Conservation (phyloP, 257 asterid genomes). For the Prunella vulgaris region DNA sequence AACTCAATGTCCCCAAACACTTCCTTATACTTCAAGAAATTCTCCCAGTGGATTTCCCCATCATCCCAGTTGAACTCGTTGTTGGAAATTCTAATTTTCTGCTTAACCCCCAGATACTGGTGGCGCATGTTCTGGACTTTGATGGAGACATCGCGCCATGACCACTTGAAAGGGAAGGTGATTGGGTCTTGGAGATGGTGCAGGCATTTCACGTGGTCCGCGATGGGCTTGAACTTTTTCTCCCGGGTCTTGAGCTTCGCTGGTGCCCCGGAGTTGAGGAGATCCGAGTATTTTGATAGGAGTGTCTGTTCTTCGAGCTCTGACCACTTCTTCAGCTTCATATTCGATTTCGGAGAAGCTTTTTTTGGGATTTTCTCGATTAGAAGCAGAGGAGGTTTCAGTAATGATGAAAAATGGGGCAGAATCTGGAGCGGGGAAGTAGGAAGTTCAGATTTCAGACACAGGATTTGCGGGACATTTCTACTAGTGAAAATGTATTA, state of each 20-base stretch:
- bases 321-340: slow-evolving; percentile 99
- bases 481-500: too few relatives aligned
- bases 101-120: slow-evolving; percentile 92
- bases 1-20: slow-evolving; percentile 89
- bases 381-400: too few relatives aligned
- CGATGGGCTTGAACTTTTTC: slow-evolving; percentile 91
- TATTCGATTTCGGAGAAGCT: slow-evolving; percentile 7
- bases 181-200: slow-evolving; percentile 77
- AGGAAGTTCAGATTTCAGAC: too few relatives aligned
- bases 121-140: slow-evolving; percentile 98
- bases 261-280: slow-evolving; percentile 58
- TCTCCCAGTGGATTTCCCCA: slow-evolving; percentile 92
- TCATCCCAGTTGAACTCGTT: slow-evolving; percentile 80
- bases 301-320: slow-evolving; percentile 84
- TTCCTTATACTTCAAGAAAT: slow-evolving; percentile 73
- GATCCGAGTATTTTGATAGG: slow-evolving; percentile 67
- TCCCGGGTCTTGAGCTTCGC: slow-evolving; percentile 92
- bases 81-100: slow-evolving; percentile 63
- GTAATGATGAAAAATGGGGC: too few relatives aligned
- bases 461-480: too few relatives aligned
- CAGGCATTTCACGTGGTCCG: slow-evolving; percentile 77
- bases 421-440: too few relatives aligned
- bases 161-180: slow-evolving; percentile 87
- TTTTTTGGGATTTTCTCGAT: too few relatives aligned
- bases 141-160: slow-evolving; percentile 96